Conservation (phyloP, 1,284 basidiomycete species). For the Chondrostereum purpureum region DNA sequence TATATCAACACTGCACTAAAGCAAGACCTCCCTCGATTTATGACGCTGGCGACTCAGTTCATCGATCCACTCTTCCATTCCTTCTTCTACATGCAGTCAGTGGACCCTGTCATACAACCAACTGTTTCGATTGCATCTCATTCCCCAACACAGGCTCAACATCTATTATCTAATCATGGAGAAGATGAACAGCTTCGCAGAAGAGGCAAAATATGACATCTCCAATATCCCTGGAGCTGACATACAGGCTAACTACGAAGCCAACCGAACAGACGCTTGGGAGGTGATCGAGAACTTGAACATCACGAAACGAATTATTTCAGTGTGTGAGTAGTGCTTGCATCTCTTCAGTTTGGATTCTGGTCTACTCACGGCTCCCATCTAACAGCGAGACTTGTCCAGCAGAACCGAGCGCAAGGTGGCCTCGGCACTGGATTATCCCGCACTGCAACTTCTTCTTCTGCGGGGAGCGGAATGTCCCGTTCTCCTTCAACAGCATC, state of each 20-base stretch:
- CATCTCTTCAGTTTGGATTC: conserved; percentile 1
- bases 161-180: conserved; percentile 93
- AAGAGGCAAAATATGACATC: conserved; percentile 75
- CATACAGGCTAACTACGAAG: conserved; percentile 76
- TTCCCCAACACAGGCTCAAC: conserved; percentile 67
- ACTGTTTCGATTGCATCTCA: background rate
- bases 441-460: conserved; percentile 20
- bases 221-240: conserved; percentile 57
- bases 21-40: conserved; percentile 88
- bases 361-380: no score
- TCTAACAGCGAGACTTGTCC: conserved; percentile 55
- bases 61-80: conserved; percentile 97
- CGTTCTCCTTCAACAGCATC: conserved; percentile 35
- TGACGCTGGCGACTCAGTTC: conserved; percentile 82
- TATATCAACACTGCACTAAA: conserved; percentile 93
- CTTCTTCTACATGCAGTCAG: conserved; percentile 99
- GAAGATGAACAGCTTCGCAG: conserved; percentile 84
- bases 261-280: conserved; percentile 74
- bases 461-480: conserved; percentile 32
- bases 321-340: conserved; percentile 68
- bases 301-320: conserved; percentile 77
- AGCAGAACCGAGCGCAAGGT: conserved; percentile 39
- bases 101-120: conserved; percentile 17
- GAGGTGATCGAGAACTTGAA: conserved; percentile 68
- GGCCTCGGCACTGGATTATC: conserved; percentile 13